A percentile compares a stretch with the other conserved stretches of the same genome.
These are phyloP conservation scores for Saccharomycopsis guyanensis DNA, from an alignment of 805 yeast genomes.

Conservation along the genomic window DNA sequence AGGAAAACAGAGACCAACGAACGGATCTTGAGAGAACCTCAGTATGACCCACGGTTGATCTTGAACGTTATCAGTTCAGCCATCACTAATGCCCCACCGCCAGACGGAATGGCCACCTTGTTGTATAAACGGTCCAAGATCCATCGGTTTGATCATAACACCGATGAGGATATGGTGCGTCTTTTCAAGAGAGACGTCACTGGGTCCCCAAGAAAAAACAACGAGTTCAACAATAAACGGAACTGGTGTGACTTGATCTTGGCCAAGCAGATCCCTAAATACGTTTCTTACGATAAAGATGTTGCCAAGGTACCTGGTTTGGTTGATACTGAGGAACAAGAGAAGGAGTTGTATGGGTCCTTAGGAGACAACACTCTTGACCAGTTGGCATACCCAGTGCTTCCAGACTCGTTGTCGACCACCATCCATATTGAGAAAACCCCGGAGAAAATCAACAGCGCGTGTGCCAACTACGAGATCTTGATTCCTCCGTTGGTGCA, in stretches of 20 bases:
- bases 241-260: slow-evolving; percentile 37
- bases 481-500: slow-evolving; percentile 39
- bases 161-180: slow-evolving; percentile 79
- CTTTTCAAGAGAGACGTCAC: slow-evolving; percentile 56
- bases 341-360: slow-evolving; percentile 2
- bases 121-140: slow-evolving; percentile 58
- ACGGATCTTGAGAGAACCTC: slow-evolving; percentile 42
- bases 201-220: slow-evolving; percentile 40
- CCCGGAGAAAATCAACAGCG: slow-evolving; percentile 31
- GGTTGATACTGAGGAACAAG: slow-evolving; percentile 22
- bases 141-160: slow-evolving; percentile 57
- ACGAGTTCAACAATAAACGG: slow-evolving; percentile 46
- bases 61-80: slow-evolving; percentile 86
- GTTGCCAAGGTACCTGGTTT: slow-evolving; percentile 35
- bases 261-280: slow-evolving; percentile 14
- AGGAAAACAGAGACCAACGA: slow-evolving; percentile 33
- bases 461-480: slow-evolving; percentile 42
- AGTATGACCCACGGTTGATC: slow-evolving; percentile 66
- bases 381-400: slow-evolving; percentile 35
- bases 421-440: slow-evolving; percentile 47
- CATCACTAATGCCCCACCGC: slow-evolving; percentile 89
- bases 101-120: slow-evolving; percentile 72
- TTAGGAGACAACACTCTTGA: slow-evolving; percentile 7
- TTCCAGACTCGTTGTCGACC: slow-evolving; percentile 39
- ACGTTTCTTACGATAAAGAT: slow-evolving; percentile 6